phyloP scores from a whole-genome alignment of 2,329 filamentous ascomycete species.

The Thelonectria rubi region DNA sequence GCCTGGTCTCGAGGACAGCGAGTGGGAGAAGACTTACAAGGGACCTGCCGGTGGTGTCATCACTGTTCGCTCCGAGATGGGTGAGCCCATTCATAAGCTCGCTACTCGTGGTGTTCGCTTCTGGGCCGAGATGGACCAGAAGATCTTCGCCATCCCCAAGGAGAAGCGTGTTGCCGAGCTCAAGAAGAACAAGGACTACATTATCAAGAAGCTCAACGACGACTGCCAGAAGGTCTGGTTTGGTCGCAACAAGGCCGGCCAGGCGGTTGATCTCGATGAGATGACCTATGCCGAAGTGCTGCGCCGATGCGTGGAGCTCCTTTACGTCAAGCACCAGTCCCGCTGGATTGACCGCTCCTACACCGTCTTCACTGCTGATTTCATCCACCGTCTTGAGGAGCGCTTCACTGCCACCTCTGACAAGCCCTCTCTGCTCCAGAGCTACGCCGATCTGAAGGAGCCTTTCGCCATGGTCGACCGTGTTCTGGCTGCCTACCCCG shows the following conservation, averaged over 20 bases:
- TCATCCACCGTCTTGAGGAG: constrained; percentile 96
- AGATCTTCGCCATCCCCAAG: constrained; percentile 96
- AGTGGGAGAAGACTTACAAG: constrained; percentile 96
- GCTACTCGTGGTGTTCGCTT: constrained; percentile 95
- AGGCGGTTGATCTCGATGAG: constrained; percentile 88
- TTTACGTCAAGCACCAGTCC: constrained; percentile 90
- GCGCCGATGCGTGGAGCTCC: constrained; percentile 85
- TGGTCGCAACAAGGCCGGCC: constrained; percentile 80
- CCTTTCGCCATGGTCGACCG: constrained; percentile 82
- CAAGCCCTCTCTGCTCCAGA: constrained; percentile 86
- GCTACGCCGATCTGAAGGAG: constrained; percentile 84
- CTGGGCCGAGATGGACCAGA: constrained; percentile 99
- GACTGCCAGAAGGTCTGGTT: constrained; percentile 99
- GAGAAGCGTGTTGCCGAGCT: constrained; percentile 89
- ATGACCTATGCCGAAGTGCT: constrained; percentile 95
- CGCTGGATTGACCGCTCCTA: constrained; percentile 92
- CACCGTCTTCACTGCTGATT: constrained; percentile 86
- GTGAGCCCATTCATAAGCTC: constrained; percentile 98
- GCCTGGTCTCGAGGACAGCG: constrained; percentile 78
- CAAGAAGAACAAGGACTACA: constrained; percentile 87
- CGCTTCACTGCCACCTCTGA: constrained; percentile 81
- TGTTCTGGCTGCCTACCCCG: constrained; percentile 84
- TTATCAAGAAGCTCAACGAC: constrained; percentile 94
- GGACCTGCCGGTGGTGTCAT: constrained; percentile 91
- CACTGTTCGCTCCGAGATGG: constrained; percentile 98